These are phyloP conservation scores for Spathaspora sp. DNA, from an alignment of 1,139 yeast species.

Conservation along the genomic window DNA sequence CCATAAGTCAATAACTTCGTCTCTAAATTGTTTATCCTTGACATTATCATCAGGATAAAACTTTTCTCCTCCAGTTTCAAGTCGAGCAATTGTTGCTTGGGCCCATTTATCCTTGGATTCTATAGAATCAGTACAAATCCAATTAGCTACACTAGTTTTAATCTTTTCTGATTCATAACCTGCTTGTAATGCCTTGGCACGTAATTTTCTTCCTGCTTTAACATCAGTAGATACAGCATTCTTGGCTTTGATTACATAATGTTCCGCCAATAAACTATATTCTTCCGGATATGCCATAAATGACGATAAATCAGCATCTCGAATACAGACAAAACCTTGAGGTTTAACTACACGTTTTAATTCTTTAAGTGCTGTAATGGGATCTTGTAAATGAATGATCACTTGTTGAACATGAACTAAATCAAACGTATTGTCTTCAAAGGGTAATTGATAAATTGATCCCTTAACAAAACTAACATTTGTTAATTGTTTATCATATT, in stretches of 20 bases:
- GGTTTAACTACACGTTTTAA: constrained; percentile 35
- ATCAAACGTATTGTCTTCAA: constrained; percentile 36
- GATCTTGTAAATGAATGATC: constrained; percentile 34
- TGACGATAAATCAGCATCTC: constrained; percentile 29
- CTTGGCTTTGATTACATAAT: constrained; percentile 10
- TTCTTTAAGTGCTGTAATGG: constrained; percentile 30
- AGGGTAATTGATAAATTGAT: constrained; percentile 32
- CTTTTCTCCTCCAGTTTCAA: constrained; percentile 14
- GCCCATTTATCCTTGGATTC: constrained; percentile 12
- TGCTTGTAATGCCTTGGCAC: constrained; percentile 19
- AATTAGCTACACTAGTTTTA: constrained; percentile 15
- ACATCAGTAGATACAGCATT: constrained; percentile 15
- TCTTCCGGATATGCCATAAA: constrained; percentile 20
- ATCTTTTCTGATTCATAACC: constrained; percentile 17
- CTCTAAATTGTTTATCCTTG: constrained; percentile 10
- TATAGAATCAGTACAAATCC: constrained; percentile 16
- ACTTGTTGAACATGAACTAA: constrained; percentile 41
- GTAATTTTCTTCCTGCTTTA: constrained; percentile 19
- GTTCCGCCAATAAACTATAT: constrained; percentile 15
- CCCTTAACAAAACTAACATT: constrained; percentile 30
- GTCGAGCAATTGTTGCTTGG: constrained; percentile 14
- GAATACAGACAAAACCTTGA: constrained; percentile 35
- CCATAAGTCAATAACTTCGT: constrained; percentile 14
- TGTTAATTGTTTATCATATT: constrained; percentile 10
- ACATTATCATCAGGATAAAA: constrained; percentile 11